Base-by-base conservation (phyloP, 2,329 filamentous ascomycete species). In the Penicillium sp. region DNA sequence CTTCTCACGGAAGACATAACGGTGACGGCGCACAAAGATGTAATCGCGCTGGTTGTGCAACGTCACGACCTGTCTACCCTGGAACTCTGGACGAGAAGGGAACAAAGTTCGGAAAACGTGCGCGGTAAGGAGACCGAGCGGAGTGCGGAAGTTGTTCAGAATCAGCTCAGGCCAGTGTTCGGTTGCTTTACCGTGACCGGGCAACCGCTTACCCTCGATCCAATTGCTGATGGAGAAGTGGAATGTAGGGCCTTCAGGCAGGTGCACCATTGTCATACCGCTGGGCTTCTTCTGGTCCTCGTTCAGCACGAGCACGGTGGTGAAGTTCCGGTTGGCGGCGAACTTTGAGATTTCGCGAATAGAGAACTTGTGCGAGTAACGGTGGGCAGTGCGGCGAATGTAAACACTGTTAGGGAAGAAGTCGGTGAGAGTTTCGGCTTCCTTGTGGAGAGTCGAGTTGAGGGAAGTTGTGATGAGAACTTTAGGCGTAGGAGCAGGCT, bases 31-130 rank as follows among this genome's bases (percentile, higher is more conserved):
- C 51, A 98, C 83, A 73, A 99, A 99, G 66, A 98, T 95, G 75
- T 93, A 98, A 75, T 98, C 93, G 62, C 93, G 88, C 79, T 96
- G 93, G 67, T 97, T 97, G 75, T 97, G 92, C 52, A 97, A 77
- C 1, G 93, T 97, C 9, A 97, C 86, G 1, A 97, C 93, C 70
- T 97, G 93, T 24, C 93, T 82, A 5, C 93, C 93, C 64, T 89
- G 83, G 6, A 98, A 80, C 67, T 98, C 91, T 0, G 95, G 93
- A 44, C 86, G 84, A 0, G 88, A 84, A 0, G 93, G 95, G 75
- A 91, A 95, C 27, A 96, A 75, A 0, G 84, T 86, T 61, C 89
- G 84, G 79, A 99, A 95, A 1, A 97, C 80, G 68, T 91, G 88
- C 9, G 93, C 93, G 0, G 93, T 91, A 39, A 98, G 80, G 10